Evolutionary conservation across 2,329 filamentous ascomycete species (phyloP).

Genomic region (Aspergillus sp.): DNA sequence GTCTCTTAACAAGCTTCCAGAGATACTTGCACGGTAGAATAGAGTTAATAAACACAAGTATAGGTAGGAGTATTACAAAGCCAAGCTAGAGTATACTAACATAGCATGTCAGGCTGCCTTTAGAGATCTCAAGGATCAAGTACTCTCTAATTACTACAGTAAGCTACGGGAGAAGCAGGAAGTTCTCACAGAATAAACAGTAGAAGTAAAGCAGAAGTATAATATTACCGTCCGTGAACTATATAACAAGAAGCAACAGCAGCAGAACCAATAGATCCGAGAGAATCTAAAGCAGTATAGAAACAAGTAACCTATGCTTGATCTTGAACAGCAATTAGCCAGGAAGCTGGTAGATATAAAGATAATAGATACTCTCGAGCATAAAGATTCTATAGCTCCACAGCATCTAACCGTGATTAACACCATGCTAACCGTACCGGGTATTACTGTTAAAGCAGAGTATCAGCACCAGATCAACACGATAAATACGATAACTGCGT

Average conservation of each 20-base stretch:
- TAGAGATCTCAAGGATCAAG: not conserved
- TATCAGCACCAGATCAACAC: constrained; percentile 23
- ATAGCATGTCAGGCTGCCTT: not conserved
- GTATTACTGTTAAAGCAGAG: constrained; percentile 24
- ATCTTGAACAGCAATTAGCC: constrained; percentile 24
- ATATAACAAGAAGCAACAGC: constrained; percentile 22
- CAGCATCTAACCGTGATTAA: constrained; percentile 7
- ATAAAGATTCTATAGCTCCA: not conserved
- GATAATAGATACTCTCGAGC: constrained; percentile 23
- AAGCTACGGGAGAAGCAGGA: not conserved
- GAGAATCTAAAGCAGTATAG: constrained; percentile 28
- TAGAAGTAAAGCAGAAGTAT: constrained; percentile 10
- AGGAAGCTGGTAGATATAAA: constrained; percentile 26
- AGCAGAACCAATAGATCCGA: constrained; percentile 20
- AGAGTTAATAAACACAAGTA: not conserved
- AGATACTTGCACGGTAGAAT: not conserved
- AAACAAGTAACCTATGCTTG: constrained; percentile 30
- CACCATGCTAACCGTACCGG: constrained; percentile 26
- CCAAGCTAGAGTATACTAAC: not conserved
- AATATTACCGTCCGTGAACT: constrained; percentile 16
- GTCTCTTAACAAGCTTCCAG: not conserved
- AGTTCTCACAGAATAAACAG: constrained; percentile 2
- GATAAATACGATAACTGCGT: constrained; percentile 27
- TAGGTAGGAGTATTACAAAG: not conserved
- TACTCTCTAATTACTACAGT: not conserved